Base-by-base conservation (phyloP, 768 basidiomycete species). In the Myochromella boudieri region DNA sequence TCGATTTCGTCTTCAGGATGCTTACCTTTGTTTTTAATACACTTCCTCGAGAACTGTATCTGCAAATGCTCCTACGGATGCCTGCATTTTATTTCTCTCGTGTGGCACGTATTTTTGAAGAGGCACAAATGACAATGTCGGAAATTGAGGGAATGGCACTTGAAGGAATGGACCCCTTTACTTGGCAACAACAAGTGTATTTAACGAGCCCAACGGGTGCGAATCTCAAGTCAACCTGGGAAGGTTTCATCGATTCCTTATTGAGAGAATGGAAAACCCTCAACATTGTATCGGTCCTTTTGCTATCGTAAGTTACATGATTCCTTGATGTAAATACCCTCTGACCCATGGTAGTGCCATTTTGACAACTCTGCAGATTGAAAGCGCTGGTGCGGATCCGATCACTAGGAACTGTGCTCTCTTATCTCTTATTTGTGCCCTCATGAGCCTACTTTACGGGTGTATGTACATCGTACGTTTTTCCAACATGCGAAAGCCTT, bases 381-480 rank as follows among this genome's bases (percentile, higher is more conserved):
- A 64, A 0, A 58, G 60, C 17, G 84, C 82, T 12, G 71, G 73
- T 1, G 60, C 68, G 3, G 84, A 87, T 53, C 80, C 84, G 0
- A 44, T 86, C 11, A 82, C 78, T 3, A 76, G 85, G 37, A 83
- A 78, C 2, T 65, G 77, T 0, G 80, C 85, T 0, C 64, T 88
- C 4, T 58, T 85, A 17, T 85, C 84, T 1, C 65, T 89, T n/a
- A 68, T 81, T 0, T 85, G 78, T 25, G 81, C 84, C 2, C 55
- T 87, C 47, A 81, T 87, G 78, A 87, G 85, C 53, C 66, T 89
- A 15, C 75, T 76, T 3, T 90, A 80, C 55, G 87, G 87, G 0
- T 87, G 87, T 52, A 74, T 85, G 40, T 90, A 85, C 61, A 87
- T 85, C 11, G 69, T 88, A n/a, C 70, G 84, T 20, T 88, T 88